Conservation (phyloP, 495 filamentous ascomycete genomes). For the Hapsidospora chrysogenum region DNA sequence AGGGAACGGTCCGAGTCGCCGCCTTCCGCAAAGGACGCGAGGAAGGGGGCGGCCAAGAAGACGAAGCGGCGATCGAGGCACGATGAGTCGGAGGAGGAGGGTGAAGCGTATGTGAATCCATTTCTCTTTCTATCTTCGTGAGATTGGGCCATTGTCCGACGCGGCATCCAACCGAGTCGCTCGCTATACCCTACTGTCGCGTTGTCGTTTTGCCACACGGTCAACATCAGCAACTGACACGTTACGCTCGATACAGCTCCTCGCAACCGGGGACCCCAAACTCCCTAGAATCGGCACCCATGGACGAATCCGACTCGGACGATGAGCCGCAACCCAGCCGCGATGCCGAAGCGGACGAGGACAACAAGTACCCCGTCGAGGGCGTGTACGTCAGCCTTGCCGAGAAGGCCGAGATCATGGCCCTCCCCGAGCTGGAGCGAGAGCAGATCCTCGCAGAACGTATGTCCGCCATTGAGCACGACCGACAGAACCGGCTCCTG, state of each 20-base stretch:
- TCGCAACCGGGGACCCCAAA: constrained; percentile 46
- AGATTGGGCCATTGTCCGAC: too few species aligned
- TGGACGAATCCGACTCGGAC: constrained; percentile 79
- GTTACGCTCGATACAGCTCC: constrained; percentile 24
- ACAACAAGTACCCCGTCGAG: constrained; percentile 72
- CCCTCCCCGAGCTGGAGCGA: constrained; percentile 75
- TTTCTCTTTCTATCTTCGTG: constrained; percentile 4
- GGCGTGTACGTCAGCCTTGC: constrained; percentile 64
- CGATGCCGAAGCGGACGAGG: constrained; percentile 39
- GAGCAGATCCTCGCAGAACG: constrained; percentile 83
- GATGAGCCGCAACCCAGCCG: constrained; percentile 38
- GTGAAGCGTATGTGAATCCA: constrained; percentile 57
- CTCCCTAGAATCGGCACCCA: constrained; percentile 68
- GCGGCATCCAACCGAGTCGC: too few species aligned
- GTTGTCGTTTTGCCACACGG: not conserved
- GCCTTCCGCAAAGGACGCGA: constrained; percentile 15
- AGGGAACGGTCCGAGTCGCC: constrained; percentile 15
- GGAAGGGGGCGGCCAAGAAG: constrained; percentile 33
- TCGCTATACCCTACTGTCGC: not conserved
- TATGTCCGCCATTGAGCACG: constrained; percentile 60
- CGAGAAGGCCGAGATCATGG: constrained; percentile 72
- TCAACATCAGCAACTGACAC: constrained; percentile 7
- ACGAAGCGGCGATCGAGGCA: constrained; percentile 24
- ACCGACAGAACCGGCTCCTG: constrained; percentile 70
- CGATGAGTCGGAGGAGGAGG: constrained; percentile 59